phyloP scores from a whole-genome alignment of 495 filamentous ascomycete genomes.

The Penicillium ucsense region DNA sequence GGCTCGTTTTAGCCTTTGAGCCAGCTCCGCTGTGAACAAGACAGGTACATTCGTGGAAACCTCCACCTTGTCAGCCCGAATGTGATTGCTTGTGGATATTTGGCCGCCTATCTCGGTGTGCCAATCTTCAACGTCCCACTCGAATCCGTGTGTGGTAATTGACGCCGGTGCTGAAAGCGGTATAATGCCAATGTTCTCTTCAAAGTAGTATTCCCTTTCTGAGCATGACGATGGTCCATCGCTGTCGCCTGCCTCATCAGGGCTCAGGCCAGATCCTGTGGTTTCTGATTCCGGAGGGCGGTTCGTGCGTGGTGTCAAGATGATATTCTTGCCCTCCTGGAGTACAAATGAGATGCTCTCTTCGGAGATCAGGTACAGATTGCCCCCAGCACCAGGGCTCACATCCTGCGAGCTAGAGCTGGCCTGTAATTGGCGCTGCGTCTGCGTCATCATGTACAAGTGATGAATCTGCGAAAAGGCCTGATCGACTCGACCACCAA shows the following conservation, averaged over 20 bases:
- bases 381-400: slow-evolving; percentile 10
- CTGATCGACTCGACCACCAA: slow-evolving; percentile 87
- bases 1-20: slow-evolving; percentile 27
- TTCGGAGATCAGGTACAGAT: slow-evolving; percentile 64
- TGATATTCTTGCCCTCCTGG: slow-evolving; percentile 52
- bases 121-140: slow-evolving; percentile 85
- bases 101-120: slow-evolving; percentile 71
- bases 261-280: too few species aligned
- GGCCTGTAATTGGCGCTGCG: slow-evolving; percentile 6
- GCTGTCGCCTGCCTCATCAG: too few species aligned
- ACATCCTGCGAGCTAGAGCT: background rate
- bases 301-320: slow-evolving; percentile 48
- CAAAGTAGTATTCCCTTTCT: slow-evolving; percentile 25
- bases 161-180: slow-evolving; percentile 62
- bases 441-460: slow-evolving; percentile 41
- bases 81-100: slow-evolving; percentile 90
- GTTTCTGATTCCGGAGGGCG: slow-evolving; percentile 2
- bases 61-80: slow-evolving; percentile 45
- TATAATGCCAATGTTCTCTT: slow-evolving; percentile 72
- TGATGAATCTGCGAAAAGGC: slow-evolving; percentile 80
- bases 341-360: slow-evolving; percentile 76
- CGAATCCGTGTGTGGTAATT: slow-evolving; percentile 69
- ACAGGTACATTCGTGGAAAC: slow-evolving; percentile 60
- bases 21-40: slow-evolving; percentile 78
- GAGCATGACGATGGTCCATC: background rate